Evolutionary conservation across 805 yeast species (phyloP).

Genomic region (Maudiozyma pseudohumilis): DNA sequence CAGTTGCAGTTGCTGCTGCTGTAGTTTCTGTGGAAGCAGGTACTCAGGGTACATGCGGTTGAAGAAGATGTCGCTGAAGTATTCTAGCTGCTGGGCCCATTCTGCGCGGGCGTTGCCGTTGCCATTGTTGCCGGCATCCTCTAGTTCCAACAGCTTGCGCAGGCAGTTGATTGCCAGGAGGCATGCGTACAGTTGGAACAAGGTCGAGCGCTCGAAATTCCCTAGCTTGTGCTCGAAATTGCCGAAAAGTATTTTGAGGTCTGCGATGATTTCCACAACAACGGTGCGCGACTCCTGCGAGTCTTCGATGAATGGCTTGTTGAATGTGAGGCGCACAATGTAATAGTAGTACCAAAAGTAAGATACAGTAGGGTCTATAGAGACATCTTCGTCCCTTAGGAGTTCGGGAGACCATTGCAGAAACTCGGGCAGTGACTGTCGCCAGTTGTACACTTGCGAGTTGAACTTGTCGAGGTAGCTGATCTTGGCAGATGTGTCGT

Average conservation of each 20-base stretch:
- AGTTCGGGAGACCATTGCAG: constrained; percentile 39
- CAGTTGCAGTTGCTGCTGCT: too few species aligned
- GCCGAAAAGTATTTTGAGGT: constrained; percentile 21
- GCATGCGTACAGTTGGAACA: constrained; percentile 28
- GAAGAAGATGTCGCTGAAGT: constrained; percentile 20
- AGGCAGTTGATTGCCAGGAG: constrained; percentile 25
- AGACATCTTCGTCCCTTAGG: constrained; percentile 34
- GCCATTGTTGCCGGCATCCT: neutral
- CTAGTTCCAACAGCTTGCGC: constrained; percentile 14
- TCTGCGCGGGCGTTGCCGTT: neutral
- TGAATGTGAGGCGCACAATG: constrained; percentile 46
- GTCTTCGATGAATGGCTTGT: constrained; percentile 48
- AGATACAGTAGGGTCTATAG: constrained; percentile 42
- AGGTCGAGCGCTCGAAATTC: constrained; percentile 18
- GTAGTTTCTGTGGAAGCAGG: constrained; percentile 17
- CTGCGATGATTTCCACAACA: constrained; percentile 23
- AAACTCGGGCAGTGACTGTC: constrained; percentile 37
- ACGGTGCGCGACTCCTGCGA: constrained; percentile 21
- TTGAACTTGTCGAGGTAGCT: constrained; percentile 36
- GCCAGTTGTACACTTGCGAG: constrained; percentile 43
- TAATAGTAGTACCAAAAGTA: constrained; percentile 49
- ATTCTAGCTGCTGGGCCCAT: constrained; percentile 14
- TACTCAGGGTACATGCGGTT: constrained; percentile 19
- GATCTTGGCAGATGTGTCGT: constrained; percentile 29
- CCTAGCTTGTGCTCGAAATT: constrained; percentile 21